Evolutionary conservation across 495 filamentous ascomycete species (phyloP), one percentile per base, ranked within the genome.

Genomic region (Evansstolkia leycettana): DNA sequence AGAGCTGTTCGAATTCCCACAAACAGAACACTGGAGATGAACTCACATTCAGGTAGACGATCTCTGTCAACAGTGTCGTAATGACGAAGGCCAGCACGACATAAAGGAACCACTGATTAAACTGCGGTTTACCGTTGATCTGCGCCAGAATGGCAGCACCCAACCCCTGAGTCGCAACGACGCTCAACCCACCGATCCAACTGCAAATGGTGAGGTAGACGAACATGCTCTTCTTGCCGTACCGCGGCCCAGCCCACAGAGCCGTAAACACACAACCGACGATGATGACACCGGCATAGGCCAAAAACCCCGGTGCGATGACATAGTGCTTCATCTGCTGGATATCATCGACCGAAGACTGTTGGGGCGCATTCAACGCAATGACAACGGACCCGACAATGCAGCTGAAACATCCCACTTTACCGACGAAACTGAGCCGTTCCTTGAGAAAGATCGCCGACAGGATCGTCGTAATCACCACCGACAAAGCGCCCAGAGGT

Each of bases 371-470:
- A 62, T 96, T 98, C 63, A 96, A 65, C 34, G 85, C 84, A 50
- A 98, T 98, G 41, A 94, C 74, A 31, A 95, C 76, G 7, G 86
- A 87, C 25, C 90, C 90, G 38, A 96, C 65, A 39, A 98, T 94
- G 52, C 92, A 96, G 37, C 82, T 73, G 51, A 94, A 93, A 62
- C 90, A 98, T 12, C 88, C 86, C 32, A 95, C 82, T 51, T 94
- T 94, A 37, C 90, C 90, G 15, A 98, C 79, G 58, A 96, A 89
- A 51, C 86, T 94, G 42, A 98, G 65, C 17, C 90, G 71, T 57
- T 98, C 90, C 58, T 94, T 95, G 18, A 98, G 67, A 57, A 98
- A 96, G 24, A 98, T 93, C 17, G 90, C 88, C 2, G 86, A 94
- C 25, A 95, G 66, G 31, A 96, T 75, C 12, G 90, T 86, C 28